Percentiles rank a stretch among this genome's conserved stretches.
phyloP scores from a whole-genome alignment of 331 rosid genomes.

The Cydonia oblonga region DNA sequence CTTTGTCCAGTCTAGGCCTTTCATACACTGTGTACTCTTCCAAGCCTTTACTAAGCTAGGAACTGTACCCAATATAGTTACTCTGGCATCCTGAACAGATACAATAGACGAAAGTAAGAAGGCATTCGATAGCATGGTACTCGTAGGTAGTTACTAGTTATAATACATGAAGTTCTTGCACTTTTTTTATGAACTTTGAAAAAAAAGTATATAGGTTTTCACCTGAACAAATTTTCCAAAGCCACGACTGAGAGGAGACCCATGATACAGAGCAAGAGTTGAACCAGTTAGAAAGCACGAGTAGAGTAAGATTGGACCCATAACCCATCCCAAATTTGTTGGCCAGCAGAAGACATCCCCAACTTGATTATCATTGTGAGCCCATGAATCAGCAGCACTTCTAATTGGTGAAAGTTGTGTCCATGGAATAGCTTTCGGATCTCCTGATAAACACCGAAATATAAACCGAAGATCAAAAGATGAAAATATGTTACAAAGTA shows the following conservation, averaged over 20 bases:
- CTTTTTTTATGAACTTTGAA: not conserved
- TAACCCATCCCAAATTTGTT: conserved; percentile 90
- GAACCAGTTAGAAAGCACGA: conserved; percentile 61
- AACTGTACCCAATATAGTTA: conserved; percentile 78
- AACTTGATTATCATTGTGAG: conserved; percentile 39
- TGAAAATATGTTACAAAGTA: not conserved
- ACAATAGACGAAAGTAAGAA: not conserved
- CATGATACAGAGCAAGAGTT: conserved; percentile 89
- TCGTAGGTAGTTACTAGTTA: not conserved
- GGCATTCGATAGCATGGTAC: not conserved
- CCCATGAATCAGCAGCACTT: conserved; percentile 70
- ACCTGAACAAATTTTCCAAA: conserved; percentile 94
- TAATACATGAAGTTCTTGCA: not conserved
- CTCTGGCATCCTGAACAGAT: conserved; percentile 70
- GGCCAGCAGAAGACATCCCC: conserved; percentile 89
- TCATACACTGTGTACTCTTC: conserved; percentile 70
- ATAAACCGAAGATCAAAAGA: conserved; percentile 2
- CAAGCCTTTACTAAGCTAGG: conserved; percentile 86
- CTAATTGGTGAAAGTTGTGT: conserved; percentile 85
- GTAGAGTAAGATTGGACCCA: conserved; percentile 69
- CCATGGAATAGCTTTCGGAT: conserved; percentile 95
- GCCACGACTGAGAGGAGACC: conserved; percentile 81
- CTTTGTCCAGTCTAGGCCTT: conserved; percentile 84
- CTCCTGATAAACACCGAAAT: conserved; percentile 39
- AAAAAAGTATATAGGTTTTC: conserved; percentile 5